Evolutionary conservation across 2,329 filamentous ascomycete species (phyloP).

Genomic region (Rasamsonia emersonii): DNA sequence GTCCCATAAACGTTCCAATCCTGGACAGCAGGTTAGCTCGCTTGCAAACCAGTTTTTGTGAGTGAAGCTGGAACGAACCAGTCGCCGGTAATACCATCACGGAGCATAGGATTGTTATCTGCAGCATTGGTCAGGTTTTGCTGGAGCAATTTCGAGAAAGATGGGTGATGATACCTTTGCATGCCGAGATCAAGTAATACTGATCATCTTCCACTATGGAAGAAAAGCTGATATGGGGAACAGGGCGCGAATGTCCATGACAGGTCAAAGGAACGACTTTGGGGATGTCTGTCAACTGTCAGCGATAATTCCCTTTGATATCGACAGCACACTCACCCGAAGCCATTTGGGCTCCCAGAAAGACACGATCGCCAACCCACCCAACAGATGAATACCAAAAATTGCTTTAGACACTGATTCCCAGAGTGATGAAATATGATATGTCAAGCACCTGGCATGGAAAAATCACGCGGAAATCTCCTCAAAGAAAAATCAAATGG

Average conservation of each 20-base stretch:
- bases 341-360: slow-evolving; percentile 13
- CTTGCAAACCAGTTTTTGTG: neutral
- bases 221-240: slow-evolving; percentile 87
- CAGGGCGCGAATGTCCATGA: slow-evolving; percentile 86
- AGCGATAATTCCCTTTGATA: neutral
- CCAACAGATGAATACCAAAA: neutral
- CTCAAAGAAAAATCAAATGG: neutral
- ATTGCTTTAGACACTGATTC: neutral
- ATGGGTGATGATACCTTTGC: slow-evolving; percentile 55
- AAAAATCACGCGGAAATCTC: slow-evolving; percentile 1
- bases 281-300: slow-evolving; percentile 29
- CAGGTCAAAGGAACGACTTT: slow-evolving; percentile 81
- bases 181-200: slow-evolving; percentile 89
- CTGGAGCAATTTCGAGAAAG: neutral
- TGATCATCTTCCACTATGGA: slow-evolving; percentile 70
- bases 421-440: neutral
- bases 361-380: slow-evolving; percentile 2
- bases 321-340: slow-evolving; percentile 14
- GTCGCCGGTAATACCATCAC: slow-evolving; percentile 89
- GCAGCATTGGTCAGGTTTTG: slow-evolving; percentile 13
- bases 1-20: slow-evolving; percentile 96
- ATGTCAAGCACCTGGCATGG: too few relatives aligned
- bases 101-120: slow-evolving; percentile 98
- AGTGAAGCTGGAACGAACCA: slow-evolving; percentile 49
- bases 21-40: slow-evolving; percentile 25